These are phyloP conservation scores for Alternaria viburni DNA, from an alignment of 2,329 filamentous ascomycete species.

Conservation along the genomic window DNA sequence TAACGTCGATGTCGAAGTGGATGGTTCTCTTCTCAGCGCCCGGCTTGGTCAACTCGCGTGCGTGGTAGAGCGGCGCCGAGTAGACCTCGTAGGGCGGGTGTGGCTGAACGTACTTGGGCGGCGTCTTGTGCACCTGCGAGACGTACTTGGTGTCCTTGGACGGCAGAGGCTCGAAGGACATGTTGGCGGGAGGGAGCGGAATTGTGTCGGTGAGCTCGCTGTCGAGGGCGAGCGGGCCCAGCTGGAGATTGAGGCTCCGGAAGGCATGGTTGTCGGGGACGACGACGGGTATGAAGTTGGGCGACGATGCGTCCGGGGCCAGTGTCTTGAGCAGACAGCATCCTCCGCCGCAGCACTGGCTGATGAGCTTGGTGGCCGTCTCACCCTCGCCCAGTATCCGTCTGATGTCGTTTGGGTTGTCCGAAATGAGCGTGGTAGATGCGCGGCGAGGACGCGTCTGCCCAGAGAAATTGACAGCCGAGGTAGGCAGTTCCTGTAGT, in stretches of 20 bases:
- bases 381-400: slow-evolving; percentile 62
- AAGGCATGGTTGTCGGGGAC: slow-evolving; percentile 85
- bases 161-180: slow-evolving; percentile 69
- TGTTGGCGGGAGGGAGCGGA: slow-evolving; percentile 75
- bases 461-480: slow-evolving; percentile 44
- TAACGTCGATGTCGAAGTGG: slow-evolving; percentile 96
- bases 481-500: slow-evolving; percentile 47
- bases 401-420: slow-evolving; percentile 65
- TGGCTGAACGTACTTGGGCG: slow-evolving; percentile 89
- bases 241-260: slow-evolving; percentile 75
- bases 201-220: slow-evolving; percentile 73
- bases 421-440: slow-evolving; percentile 70
- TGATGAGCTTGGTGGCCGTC: slow-evolving; percentile 64
- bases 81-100: slow-evolving; percentile 93
- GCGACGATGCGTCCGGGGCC: slow-evolving; percentile 53
- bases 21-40: slow-evolving; percentile 97
- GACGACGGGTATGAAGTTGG: slow-evolving; percentile 56
- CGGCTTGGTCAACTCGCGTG: slow-evolving; percentile 82
- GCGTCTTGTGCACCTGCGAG: slow-evolving; percentile 63
- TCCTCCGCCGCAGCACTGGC: slow-evolving; percentile 69
- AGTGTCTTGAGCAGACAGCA: slow-evolving; percentile 67
- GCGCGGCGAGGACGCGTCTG: slow-evolving; percentile 62
- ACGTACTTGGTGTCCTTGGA: slow-evolving; percentile 51
- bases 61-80: slow-evolving; percentile 82
- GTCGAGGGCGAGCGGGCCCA: slow-evolving; percentile 73